These are phyloP conservation scores for Sclerotinia minor DNA, from an alignment of 2,329 filamentous ascomycete species.

Conservation along the genomic window DNA sequence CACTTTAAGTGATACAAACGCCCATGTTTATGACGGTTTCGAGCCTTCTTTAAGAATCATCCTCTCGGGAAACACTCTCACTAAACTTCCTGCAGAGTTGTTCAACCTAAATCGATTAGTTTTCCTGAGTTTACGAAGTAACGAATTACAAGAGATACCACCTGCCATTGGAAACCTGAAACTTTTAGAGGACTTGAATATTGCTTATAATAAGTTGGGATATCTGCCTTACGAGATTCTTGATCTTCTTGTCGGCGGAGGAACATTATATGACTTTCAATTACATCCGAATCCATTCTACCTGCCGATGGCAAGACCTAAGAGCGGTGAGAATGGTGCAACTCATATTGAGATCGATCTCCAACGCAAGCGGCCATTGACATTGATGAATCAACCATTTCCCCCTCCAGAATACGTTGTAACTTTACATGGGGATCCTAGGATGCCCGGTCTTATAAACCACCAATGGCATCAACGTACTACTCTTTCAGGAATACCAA, in stretches of 20 bases:
- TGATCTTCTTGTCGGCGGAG: conserved; percentile 31
- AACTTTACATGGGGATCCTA: not conserved
- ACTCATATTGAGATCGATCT: conserved; percentile 1
- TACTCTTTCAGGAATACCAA: not conserved
- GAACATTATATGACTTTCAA: conserved; percentile 53
- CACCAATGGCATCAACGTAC: not conserved
- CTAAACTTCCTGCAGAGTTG: conserved; percentile 57
- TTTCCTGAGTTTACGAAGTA: conserved; percentile 65
- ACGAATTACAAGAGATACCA: conserved; percentile 61
- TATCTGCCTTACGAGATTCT: conserved; percentile 51
- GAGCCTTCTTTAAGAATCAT: conserved; percentile 62
- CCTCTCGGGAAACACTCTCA: conserved; percentile 59
- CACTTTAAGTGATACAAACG: conserved; percentile 39
- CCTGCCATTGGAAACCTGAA: conserved; percentile 57
- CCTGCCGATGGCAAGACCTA: conserved; percentile 40
- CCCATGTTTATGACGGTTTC: conserved; percentile 30
- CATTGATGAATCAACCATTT: not conserved
- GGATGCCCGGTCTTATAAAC: not conserved
- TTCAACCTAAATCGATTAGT: conserved; percentile 63
- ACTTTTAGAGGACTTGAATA: conserved; percentile 62
- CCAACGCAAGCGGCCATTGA: not conserved
- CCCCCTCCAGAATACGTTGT: not conserved
- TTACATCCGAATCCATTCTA: conserved; percentile 65
- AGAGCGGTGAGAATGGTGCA: not conserved
- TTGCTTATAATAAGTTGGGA: conserved; percentile 63